Percentiles rank a stretch among this genome's conserved stretches.
phyloP scores from a whole-genome alignment of 148 eudicot genomes.

The Cornus florida region DNA sequence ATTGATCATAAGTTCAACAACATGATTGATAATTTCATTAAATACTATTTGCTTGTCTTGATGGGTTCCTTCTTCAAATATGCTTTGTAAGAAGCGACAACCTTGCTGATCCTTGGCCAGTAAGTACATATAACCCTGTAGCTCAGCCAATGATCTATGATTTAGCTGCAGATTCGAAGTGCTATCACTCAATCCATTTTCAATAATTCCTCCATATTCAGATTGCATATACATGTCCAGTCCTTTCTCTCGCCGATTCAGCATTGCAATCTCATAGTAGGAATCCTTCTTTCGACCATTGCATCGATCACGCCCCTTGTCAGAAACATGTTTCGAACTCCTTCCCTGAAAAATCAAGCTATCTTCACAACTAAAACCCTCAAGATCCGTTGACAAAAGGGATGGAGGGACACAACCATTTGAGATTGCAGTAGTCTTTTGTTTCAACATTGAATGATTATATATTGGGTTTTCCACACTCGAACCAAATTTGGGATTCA shows the following conservation, averaged over 20 bases:
- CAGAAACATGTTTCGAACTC: slow-evolving; percentile 20
- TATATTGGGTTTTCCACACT: slow-evolving; percentile 21
- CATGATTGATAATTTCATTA: slow-evolving; percentile 50
- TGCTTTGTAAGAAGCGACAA: slow-evolving; percentile 64
- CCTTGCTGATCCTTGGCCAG: slow-evolving; percentile 77
- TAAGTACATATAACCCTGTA: slow-evolving; percentile 35
- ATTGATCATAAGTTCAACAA: slow-evolving; percentile 63
- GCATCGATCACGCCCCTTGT: slow-evolving; percentile 20
- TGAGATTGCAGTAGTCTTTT: slow-evolving; percentile 21
- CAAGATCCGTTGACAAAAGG: slow-evolving; percentile 23
- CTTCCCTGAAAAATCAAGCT: slow-evolving; percentile 28
- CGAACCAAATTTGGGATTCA: slow-evolving; percentile 26
- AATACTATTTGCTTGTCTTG: slow-evolving; percentile 60
- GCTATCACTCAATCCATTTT: slow-evolving; percentile 21
- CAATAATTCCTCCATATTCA: slow-evolving; percentile 26
- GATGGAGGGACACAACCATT: slow-evolving; percentile 17
- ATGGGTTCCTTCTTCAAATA: slow-evolving; percentile 52
- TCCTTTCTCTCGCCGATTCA: slow-evolving; percentile 23
- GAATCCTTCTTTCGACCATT: slow-evolving; percentile 27
- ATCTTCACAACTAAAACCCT: slow-evolving; percentile 31
- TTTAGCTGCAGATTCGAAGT: slow-evolving; percentile 22
- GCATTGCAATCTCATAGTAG: slow-evolving; percentile 21
- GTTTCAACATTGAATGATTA: slow-evolving; percentile 23
- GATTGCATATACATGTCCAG: slow-evolving; percentile 20
- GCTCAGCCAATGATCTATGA: slow-evolving; percentile 34